These are phyloP conservation scores for Gillenia trifoliata DNA, from an alignment of 306 rosid genomes.

Conservation along the genomic window DNA sequence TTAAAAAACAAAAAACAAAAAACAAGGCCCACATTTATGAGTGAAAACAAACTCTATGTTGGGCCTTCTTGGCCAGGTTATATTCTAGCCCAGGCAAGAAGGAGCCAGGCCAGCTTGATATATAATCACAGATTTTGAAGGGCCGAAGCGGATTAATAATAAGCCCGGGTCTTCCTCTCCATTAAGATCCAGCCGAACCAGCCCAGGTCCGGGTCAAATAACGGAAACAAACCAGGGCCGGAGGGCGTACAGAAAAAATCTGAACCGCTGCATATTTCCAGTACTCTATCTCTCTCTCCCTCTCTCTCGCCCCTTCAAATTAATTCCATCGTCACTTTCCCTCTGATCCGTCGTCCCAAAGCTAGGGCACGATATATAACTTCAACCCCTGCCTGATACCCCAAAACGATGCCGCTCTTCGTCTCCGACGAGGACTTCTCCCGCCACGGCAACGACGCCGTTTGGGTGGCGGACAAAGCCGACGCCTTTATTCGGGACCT, in stretches of 20 bases:
- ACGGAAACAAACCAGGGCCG: background rate
- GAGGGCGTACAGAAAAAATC: background rate
- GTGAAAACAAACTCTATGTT: background rate
- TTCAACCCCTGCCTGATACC: background rate
- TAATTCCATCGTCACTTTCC: constrained; percentile 4
- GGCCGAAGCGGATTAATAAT: background rate
- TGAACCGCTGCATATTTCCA: background rate
- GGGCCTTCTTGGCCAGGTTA: background rate
- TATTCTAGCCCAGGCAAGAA: too few relatives aligned
- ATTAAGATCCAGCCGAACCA: background rate
- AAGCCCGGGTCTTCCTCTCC: background rate
- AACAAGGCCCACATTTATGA: too few relatives aligned
- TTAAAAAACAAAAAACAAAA: background rate
- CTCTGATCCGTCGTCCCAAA: background rate
- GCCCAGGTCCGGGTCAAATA: background rate
- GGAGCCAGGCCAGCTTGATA: background rate
- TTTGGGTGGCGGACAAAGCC: constrained; percentile 63
- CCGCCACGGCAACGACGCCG: constrained; percentile 49
- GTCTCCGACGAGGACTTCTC: constrained; percentile 82
- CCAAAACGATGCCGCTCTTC: constrained; percentile 39
- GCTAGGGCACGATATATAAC: background rate
- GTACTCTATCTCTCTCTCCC: background rate
- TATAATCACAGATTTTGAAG: background rate
- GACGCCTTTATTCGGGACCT: constrained; percentile 74
- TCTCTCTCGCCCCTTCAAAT: background rate